Percentiles rank a stretch among this genome's conserved stretches.
Evolutionary conservation across 805 yeast genomes (phyloP).

Genomic region (Wickerhamiella allomyrinae): DNA sequence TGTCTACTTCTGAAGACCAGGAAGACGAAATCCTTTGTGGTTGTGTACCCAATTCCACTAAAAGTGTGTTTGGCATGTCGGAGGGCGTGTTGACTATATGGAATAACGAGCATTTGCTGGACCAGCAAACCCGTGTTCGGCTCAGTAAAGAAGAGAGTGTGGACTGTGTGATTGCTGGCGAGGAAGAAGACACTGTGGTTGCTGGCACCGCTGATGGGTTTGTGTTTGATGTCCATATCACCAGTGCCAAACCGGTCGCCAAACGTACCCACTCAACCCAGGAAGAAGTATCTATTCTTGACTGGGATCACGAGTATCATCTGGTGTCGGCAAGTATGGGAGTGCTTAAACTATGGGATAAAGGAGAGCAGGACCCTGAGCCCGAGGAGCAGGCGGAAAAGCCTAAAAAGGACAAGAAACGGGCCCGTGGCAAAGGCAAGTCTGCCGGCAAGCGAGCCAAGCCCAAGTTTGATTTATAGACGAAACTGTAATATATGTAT

Average conservation of each 20-base stretch:
- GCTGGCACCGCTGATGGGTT: conserved; percentile 64
- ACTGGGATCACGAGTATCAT: conserved; percentile 68
- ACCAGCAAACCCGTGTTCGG: conserved; percentile 66
- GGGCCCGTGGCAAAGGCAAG: conserved; percentile 1
- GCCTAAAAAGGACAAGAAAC: conserved; percentile 5
- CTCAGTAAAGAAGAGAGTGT: conserved; percentile 52
- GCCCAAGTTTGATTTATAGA: background rate
- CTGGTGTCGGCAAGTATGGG: conserved; percentile 78
- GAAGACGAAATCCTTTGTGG: conserved; percentile 82
- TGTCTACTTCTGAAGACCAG: conserved; percentile 68
- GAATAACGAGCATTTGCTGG: conserved; percentile 47
- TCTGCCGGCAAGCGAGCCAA: conserved; percentile 1
- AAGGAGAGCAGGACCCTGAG: conserved; percentile 10
- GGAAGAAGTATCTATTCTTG: conserved; percentile 68
- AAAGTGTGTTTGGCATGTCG: conserved; percentile 73
- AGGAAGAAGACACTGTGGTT: conserved; percentile 22
- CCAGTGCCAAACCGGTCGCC: conserved; percentile 48
- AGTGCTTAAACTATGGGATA: conserved; percentile 59
- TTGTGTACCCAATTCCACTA: conserved; percentile 46
- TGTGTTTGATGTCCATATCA: conserved; percentile 51
- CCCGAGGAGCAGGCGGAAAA: conserved; percentile 6
- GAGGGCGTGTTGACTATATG: conserved; percentile 82
- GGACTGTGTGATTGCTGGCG: conserved; percentile 47
- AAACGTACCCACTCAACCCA: conserved; percentile 47
- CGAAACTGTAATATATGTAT: no score